phyloP scores from a whole-genome alignment of 2,329 filamentous ascomycete species.

The Annulohypoxylon truncatum region DNA sequence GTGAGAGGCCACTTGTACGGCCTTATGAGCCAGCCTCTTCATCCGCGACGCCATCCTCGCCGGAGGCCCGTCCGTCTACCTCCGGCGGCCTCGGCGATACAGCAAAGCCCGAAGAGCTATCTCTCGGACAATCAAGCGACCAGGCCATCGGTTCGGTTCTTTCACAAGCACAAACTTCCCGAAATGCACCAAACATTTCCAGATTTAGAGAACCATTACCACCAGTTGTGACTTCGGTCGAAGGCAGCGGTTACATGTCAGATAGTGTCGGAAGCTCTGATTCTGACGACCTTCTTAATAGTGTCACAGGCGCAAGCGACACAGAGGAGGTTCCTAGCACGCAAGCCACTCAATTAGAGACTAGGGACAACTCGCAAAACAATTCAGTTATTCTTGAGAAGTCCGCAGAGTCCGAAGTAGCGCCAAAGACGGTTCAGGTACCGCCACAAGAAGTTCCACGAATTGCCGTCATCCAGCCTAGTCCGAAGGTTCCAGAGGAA shows the following conservation, averaged over 20 bases:
- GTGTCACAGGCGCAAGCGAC: slow-evolving; percentile 31
- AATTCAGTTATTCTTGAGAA: slow-evolving; percentile 31
- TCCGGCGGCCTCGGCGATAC: slow-evolving; percentile 42
- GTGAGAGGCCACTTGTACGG: slow-evolving; percentile 69
- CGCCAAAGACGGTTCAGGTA: slow-evolving; percentile 5
- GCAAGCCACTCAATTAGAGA: slow-evolving; percentile 40
- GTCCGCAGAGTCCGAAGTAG: slow-evolving; percentile 5
- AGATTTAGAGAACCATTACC: slow-evolving; percentile 73
- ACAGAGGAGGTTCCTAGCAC: slow-evolving; percentile 37
- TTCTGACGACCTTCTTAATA: slow-evolving; percentile 48
- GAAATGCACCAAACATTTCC: slow-evolving; percentile 67
- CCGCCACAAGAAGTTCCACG: slow-evolving; percentile 51
- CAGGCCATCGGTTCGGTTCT: slow-evolving; percentile 67
- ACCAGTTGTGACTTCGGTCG: slow-evolving; percentile 76
- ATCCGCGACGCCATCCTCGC: slow-evolving; percentile 44
- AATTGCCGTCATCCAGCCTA: slow-evolving; percentile 60
- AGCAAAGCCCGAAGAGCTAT: slow-evolving; percentile 49
- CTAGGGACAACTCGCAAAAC: slow-evolving; percentile 29
- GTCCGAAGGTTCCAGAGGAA: slow-evolving; percentile 49
- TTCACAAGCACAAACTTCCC: slow-evolving; percentile 63
- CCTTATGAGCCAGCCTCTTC: slow-evolving; percentile 57
- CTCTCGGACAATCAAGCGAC: slow-evolving; percentile 69
- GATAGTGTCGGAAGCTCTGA: slow-evolving; percentile 63
- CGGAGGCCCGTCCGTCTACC: slow-evolving; percentile 43
- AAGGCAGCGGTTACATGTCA: slow-evolving; percentile 72